phyloP scores from a whole-genome alignment of 495 filamentous ascomycete species.

The Penicillium daleae region DNA sequence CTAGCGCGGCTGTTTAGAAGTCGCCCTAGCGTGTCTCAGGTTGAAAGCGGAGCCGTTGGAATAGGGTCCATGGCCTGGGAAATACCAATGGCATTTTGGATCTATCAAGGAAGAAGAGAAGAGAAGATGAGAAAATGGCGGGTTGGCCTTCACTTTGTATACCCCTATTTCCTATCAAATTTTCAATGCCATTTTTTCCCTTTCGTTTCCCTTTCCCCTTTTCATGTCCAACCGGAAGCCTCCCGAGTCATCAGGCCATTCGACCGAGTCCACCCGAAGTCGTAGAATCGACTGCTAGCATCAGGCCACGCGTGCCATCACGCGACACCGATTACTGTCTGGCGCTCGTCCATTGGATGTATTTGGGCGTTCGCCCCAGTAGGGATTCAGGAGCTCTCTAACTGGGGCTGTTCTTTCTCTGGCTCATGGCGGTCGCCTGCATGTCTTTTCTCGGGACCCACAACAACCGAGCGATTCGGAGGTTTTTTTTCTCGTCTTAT shows the following conservation, averaged over 20 bases:
- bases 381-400: neutral
- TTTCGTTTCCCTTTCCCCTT: no score
- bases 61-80: neutral
- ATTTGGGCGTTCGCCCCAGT: neutral
- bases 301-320: conserved; percentile 31
- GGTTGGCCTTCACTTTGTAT: neutral
- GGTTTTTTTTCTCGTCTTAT: neutral
- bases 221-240: conserved; percentile 11
- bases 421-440: neutral
- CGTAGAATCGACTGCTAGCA: neutral
- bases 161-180: conserved; percentile 4
- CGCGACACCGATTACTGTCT: neutral
- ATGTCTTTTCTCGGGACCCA: conserved; percentile 13
- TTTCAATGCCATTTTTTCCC: neutral
- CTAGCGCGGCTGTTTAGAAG: conserved; percentile 27
- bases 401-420: neutral
- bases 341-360: neutral
- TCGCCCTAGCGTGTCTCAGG: conserved; percentile 21
- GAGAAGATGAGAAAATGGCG: neutral
- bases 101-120: conserved; percentile 2
- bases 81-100: neutral
- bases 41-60: conserved; percentile 14
- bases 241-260: conserved; percentile 26
- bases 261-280: conserved; percentile 4
- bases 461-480: conserved; percentile 8